These are phyloP conservation scores for Chlorella ohadii DNA, from an alignment of 139 green algal genomes.

Conservation along the genomic window DNA sequence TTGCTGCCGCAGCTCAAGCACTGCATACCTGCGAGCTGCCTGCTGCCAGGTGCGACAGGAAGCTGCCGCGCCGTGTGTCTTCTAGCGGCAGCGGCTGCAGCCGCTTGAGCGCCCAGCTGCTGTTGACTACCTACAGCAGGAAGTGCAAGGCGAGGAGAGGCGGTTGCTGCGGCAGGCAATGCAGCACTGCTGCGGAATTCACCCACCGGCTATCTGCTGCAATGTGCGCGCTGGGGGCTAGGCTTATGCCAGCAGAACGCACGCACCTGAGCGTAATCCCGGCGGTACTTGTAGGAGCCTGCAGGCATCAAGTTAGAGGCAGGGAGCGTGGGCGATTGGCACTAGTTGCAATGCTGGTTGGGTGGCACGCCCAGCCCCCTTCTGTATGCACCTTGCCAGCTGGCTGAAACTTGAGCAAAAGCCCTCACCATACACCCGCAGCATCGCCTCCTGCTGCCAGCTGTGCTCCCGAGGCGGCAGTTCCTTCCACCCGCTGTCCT, in stretches of 20 bases:
- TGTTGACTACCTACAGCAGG: slow-evolving; percentile 9
- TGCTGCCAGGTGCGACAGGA: neutral
- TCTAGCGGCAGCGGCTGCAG: slow-evolving; percentile 18
- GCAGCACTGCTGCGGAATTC: no score
- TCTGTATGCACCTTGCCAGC: neutral
- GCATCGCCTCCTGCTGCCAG: neutral
- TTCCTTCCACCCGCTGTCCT: slow-evolving; percentile 16
- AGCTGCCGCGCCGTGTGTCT: neutral
- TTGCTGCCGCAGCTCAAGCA: no score
- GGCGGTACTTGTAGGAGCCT: slow-evolving; percentile 55
- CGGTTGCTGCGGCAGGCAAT: no score
- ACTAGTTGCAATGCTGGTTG: no score
- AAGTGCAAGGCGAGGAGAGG: no score
- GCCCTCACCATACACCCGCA: slow-evolving; percentile 24
- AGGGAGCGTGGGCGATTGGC: no score
- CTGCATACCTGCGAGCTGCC: no score
- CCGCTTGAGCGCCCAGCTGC: neutral
- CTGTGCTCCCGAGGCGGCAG: slow-evolving; percentile 21
- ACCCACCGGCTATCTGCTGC: no score
- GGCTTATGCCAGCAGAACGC: no score
- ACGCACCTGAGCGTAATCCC: slow-evolving; percentile 43
- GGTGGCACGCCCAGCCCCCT: neutral
- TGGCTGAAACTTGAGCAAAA: no score
- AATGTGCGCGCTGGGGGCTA: no score
- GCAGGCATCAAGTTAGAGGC: neutral